Conservation (phyloP, 2,329 filamentous ascomycete species). For the Neofusicoccum umdonicola region DNA sequence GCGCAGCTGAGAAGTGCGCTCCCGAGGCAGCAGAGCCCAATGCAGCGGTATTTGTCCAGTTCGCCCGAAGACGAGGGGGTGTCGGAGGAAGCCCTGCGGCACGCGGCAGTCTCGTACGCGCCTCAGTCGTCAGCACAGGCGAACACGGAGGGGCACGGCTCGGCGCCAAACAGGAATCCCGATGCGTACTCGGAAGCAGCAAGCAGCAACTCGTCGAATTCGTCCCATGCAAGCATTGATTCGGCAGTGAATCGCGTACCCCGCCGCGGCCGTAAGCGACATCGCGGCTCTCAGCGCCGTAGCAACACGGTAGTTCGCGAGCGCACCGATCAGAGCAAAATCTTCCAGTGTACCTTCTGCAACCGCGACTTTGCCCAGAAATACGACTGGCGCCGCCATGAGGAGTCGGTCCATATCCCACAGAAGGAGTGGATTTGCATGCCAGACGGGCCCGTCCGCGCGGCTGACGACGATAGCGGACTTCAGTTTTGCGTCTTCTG, state of each 20-base stretch:
- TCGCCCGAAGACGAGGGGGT: constrained; percentile 27
- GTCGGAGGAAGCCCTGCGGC: constrained; percentile 21
- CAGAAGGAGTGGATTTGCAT: constrained; percentile 61
- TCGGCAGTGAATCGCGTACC: constrained; percentile 23
- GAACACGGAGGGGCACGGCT: neutral
- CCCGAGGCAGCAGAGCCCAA: constrained; percentile 20
- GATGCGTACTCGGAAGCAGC: constrained; percentile 19
- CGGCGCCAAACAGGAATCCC: neutral
- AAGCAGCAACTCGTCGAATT: constrained; percentile 23
- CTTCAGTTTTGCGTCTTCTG: constrained; percentile 55
- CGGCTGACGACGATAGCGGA: constrained; percentile 46
- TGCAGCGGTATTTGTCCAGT: constrained; percentile 26
- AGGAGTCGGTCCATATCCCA: constrained; percentile 61
- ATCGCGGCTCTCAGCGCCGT: constrained; percentile 19
- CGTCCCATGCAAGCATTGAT: constrained; percentile 24
- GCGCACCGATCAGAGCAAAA: constrained; percentile 24
- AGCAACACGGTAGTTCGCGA: constrained; percentile 20
- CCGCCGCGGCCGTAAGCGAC: constrained; percentile 26
- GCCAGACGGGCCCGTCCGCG: constrained; percentile 45
- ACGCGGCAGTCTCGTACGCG: constrained; percentile 18
- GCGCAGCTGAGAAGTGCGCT: neutral
- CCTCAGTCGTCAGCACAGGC: neutral
- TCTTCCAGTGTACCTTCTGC: constrained; percentile 55
- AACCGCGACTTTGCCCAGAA: constrained; percentile 49
- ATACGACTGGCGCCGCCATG: constrained; percentile 60